phyloP scores from a whole-genome alignment of 2,329 filamentous ascomycete genomes.

The Aspergillus udagawae region DNA sequence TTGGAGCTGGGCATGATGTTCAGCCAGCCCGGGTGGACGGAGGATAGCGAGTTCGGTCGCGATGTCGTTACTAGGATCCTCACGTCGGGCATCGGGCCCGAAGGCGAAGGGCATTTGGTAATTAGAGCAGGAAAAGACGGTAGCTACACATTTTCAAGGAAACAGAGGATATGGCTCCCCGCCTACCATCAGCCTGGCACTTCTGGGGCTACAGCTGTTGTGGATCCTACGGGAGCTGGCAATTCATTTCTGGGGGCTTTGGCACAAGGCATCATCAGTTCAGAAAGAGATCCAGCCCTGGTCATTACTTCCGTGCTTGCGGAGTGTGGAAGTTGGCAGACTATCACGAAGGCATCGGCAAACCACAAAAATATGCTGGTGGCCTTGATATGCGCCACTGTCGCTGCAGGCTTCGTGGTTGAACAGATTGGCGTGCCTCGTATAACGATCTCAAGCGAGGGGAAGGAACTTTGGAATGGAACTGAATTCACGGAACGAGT shows the following conservation, averaged over 20 bases:
- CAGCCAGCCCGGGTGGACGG: conserved; percentile 46
- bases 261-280: conserved; percentile 52
- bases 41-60: conserved; percentile 22
- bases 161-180: conserved; percentile 62
- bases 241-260: conserved; percentile 77
- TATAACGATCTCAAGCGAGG: conserved; percentile 27
- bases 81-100: conserved; percentile 33
- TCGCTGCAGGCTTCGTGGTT: conserved; percentile 88
- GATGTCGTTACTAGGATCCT: conserved; percentile 35
- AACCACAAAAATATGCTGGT: conserved; percentile 50
- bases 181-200: conserved; percentile 59
- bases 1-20: conserved; percentile 85
- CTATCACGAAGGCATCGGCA: conserved; percentile 43
- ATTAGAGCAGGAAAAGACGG: conserved; percentile 61
- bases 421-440: conserved; percentile 84
- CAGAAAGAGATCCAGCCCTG: conserved; percentile 28
- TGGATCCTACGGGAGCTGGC: conserved; percentile 93
- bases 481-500: conserved; percentile 42
- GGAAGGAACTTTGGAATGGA: conserved; percentile 43
- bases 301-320: conserved; percentile 28
- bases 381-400: conserved; percentile 71
- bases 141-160: conserved; percentile 46
- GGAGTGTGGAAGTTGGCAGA: conserved; percentile 55
- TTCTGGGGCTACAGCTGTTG: conserved; percentile 47
- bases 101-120: conserved; percentile 37